A percentile compares a stretch with the other conserved stretches of the same genome.
These are phyloP conservation scores for Zea mays DNA, from an alignment of 176 grass and related monocot genomes.

Conservation along the genomic window Zm-B73-REFERENCE-NAM-5.0 NC_050098.1:227183001-227183500, in stretches of 20 bases:
- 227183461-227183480: constrained; percentile 80
- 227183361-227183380: constrained; percentile 45
- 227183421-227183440: constrained; percentile 86
- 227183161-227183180: constrained; percentile 21
- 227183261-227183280: constrained; percentile 81
- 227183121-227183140: constrained; percentile 23
- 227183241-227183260: constrained; percentile 77
- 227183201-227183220: constrained; percentile 77
- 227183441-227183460: constrained; percentile 78
- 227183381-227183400: neutral
- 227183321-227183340: constrained; percentile 43
- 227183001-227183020: neutral
- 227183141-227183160: neutral
- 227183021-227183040: constrained; percentile 74
- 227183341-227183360: constrained; percentile 49
- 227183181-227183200: constrained; percentile 81
- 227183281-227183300: constrained; percentile 65
- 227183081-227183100: constrained; percentile 81
- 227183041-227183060: constrained; percentile 86
- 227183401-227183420: constrained; percentile 46
- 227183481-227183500: constrained; percentile 72
- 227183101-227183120: constrained; percentile 57
- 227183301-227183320: constrained; percentile 44
- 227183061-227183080: constrained; percentile 80
- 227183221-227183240: constrained; percentile 70